Conservation (phyloP, 768 basidiomycete species). For the Xerocomellus chrysenteron region DNA sequence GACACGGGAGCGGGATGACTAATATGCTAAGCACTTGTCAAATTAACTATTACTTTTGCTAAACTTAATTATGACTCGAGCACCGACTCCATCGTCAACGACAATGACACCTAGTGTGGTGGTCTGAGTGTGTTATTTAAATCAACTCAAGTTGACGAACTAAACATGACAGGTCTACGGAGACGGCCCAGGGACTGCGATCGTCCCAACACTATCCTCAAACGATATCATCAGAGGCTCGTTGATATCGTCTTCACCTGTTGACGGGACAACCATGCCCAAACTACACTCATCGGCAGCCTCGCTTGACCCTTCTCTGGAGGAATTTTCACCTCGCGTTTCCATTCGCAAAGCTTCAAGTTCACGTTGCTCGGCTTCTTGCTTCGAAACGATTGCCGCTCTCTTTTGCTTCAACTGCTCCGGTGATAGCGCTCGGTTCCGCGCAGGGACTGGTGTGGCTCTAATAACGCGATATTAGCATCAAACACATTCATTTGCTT, state of each 20-base stretch:
- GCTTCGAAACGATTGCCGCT: conserved; percentile 11
- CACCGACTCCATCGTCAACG: too few relatives aligned
- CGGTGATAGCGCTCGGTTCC: background rate
- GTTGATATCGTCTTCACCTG: background rate
- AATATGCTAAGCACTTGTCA: conserved; percentile 21
- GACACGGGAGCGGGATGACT: conserved; percentile 23
- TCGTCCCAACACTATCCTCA: background rate
- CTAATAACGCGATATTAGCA: background rate
- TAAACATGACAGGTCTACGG: conserved; percentile 3
- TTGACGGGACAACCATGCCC: background rate
- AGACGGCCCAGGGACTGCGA: background rate
- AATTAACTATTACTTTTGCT: conserved; percentile 3
- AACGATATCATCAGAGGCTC: background rate
- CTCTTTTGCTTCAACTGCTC: conserved; percentile 7
- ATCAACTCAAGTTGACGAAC: background rate
- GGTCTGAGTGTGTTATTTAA: background rate
- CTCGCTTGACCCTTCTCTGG: background rate
- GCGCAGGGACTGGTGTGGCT: background rate
- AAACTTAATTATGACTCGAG: background rate
- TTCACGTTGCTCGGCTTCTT: conserved; percentile 13
- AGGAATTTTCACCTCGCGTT: background rate
- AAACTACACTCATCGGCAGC: background rate
- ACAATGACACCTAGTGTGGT: background rate
- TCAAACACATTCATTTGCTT: background rate
- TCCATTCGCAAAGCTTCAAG: conserved; percentile 1